Evolutionary conservation across 1,139 yeast species (phyloP).

Genomic region (Geotrichum klebahnii): DNA sequence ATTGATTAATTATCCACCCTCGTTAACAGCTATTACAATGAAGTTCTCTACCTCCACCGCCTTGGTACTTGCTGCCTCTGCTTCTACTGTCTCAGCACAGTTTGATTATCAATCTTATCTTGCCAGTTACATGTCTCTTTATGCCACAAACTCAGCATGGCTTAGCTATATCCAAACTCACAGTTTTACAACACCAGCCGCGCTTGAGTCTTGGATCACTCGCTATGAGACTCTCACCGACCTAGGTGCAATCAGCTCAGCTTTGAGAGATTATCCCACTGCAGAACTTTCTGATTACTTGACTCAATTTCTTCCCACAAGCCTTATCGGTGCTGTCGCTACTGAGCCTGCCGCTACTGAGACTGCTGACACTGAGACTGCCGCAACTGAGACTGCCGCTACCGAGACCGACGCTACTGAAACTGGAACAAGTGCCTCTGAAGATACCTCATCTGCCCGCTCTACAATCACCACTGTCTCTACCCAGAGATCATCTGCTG

Average conservation of each 20-base stretch:
- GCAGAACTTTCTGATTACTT: background rate
- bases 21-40: too few species aligned
- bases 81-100: background rate
- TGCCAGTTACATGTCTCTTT: background rate
- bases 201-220: background rate
- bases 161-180: background rate
- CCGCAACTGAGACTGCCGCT: background rate
- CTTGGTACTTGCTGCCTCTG: background rate
- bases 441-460: background rate
- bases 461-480: too few species aligned
- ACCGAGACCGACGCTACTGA: background rate
- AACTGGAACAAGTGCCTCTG: background rate
- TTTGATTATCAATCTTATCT: background rate
- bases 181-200: slow-evolving; percentile 7
- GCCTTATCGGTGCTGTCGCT: background rate
- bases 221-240: slow-evolving; percentile 1
- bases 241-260: background rate
- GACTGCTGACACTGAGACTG: background rate
- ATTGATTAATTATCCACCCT: too few species aligned
- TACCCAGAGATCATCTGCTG: background rate
- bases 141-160: background rate
- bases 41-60: background rate
- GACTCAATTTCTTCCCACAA: background rate
- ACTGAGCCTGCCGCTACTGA: background rate
- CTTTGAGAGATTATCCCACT: background rate